Base-by-base conservation (phyloP, 371 early-diverging fungal species). In the Circinella minor region DNA sequence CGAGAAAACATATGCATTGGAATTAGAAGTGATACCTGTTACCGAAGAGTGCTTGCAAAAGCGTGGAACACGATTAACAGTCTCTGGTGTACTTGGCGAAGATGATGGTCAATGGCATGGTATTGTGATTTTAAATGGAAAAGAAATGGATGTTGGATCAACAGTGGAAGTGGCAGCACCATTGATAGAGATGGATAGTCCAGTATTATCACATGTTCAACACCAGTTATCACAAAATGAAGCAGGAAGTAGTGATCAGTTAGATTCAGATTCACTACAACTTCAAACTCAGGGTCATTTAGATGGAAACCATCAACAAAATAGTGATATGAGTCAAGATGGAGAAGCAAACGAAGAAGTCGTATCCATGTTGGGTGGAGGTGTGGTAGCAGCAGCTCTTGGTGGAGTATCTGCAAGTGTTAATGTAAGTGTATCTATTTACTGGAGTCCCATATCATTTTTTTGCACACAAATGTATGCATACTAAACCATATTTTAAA, bases 361-460 rank as follows among this genome's bases (percentile, higher is more conserved):
- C 2, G 36, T 57, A 34, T 57, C 68, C 13, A 17, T 46, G 36
- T n/a, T 55, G 11, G 68, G 68, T 20, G 55, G 68, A 14, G 71
- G 79, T 51, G 74, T 76, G 4, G 72, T 78, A 13, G 75, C 77
- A 17, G 68, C 77, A 46, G 79, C 77, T 1, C 57, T 81, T 14
- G 79, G 65, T 4, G 77, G 75, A 59, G 77, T 75, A 27, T 77
- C 81, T 39, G 75, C 79, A 10, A 71, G 81, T 48, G 79, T 76
- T 7, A 81, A 77, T 75, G 79, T 78, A 73, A 75, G 77, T 70
- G 7, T 48, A 18, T 7, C 20, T 34, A 39, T 36, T 36, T 66
- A 20, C 17, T 61, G 17, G 17, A 62, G 13, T 14, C n/a, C 43
- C 11, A 43, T 43, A 9, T 43, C 11, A 43, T 43, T 8, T 51